Evolutionary conservation across 2,329 filamentous ascomycete genomes (phyloP).

Genomic region (Pseudocercospora eumusae): DNA sequence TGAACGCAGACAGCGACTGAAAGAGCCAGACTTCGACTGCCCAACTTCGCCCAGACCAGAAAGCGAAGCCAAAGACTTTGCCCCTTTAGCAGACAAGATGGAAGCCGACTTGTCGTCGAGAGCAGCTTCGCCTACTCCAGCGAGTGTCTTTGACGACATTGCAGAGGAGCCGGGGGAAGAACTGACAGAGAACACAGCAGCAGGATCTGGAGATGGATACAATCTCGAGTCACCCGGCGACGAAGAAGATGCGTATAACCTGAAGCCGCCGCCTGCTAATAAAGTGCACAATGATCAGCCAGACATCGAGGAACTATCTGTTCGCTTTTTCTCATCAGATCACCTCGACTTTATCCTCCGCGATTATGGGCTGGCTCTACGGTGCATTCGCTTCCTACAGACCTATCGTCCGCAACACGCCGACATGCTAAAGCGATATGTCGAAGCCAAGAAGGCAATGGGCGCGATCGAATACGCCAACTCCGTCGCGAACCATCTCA

Average conservation of each 20-base stretch:
- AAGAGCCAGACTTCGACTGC: slow-evolving; percentile 10
- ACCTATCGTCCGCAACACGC: slow-evolving; percentile 43
- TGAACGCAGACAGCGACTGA: slow-evolving; percentile 5
- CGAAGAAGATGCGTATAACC: slow-evolving; percentile 39
- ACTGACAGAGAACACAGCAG: slow-evolving; percentile 34
- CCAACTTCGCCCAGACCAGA: background rate
- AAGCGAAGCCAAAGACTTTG: background rate
- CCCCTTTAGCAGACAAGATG: background rate
- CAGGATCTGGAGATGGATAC: slow-evolving; percentile 15
- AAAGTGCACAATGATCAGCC: slow-evolving; percentile 25
- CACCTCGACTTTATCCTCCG: slow-evolving; percentile 47
- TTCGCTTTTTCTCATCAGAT: slow-evolving; percentile 47
- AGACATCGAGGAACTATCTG: slow-evolving; percentile 42
- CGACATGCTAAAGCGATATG: slow-evolving; percentile 42
- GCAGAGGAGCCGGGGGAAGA: slow-evolving; percentile 24
- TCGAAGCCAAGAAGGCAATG: slow-evolving; percentile 46
- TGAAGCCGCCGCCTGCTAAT: slow-evolving; percentile 45
- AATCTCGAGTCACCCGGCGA: slow-evolving; percentile 13
- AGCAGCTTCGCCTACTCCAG: slow-evolving; percentile 25
- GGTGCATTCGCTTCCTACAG: slow-evolving; percentile 45
- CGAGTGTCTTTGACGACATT: slow-evolving; percentile 35
- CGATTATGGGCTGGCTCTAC: slow-evolving; percentile 39
- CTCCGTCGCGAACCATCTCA: slow-evolving; percentile 43
- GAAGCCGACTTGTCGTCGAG: slow-evolving; percentile 24
- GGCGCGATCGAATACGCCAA: slow-evolving; percentile 50